Conservation (phyloP, 2,329 filamentous ascomycete species). For the Xylaria hypoxylon region DNA sequence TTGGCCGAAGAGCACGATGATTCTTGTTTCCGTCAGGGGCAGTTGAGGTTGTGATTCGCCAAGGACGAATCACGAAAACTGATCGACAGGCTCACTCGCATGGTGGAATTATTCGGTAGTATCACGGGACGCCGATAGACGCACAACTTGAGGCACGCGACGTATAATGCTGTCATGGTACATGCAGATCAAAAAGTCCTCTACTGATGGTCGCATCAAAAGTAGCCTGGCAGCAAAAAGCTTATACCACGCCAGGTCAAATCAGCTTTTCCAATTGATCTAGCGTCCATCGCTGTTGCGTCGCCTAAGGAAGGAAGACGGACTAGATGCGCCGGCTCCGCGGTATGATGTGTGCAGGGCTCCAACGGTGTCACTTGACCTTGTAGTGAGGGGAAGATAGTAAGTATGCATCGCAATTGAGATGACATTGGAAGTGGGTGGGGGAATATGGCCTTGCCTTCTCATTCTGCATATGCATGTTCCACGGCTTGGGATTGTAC, state of each 20-base stretch:
- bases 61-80: constrained; percentile 20
- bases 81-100: constrained; percentile 28
- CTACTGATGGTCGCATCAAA: constrained; percentile 8
- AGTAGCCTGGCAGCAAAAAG: not conserved
- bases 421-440: constrained; percentile 13
- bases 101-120: not conserved
- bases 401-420: constrained; percentile 1
- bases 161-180: constrained; percentile 24
- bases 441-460: constrained; percentile 22
- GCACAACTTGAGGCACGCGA: constrained; percentile 7
- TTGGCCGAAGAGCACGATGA: constrained; percentile 1
- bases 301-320: not conserved
- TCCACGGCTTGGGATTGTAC: constrained; percentile 25
- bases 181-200: constrained; percentile 5
- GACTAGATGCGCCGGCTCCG: not conserved
- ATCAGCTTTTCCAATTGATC: constrained; percentile 1
- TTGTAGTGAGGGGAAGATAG: constrained; percentile 29
- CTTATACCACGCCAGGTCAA: constrained; percentile 1
- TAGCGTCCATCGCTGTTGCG: not conserved
- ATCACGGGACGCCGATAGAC: constrained; percentile 17
- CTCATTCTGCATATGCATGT: constrained; percentile 30
- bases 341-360: constrained; percentile 12
- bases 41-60: constrained; percentile 4
- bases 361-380: constrained; percentile 28
- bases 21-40: constrained; percentile 17